A percentile compares a stretch with the other conserved stretches of the same genome.
These are phyloP conservation scores for Neurospora discreta DNA, from an alignment of 495 filamentous ascomycete genomes.

Conservation along the genomic window DNA sequence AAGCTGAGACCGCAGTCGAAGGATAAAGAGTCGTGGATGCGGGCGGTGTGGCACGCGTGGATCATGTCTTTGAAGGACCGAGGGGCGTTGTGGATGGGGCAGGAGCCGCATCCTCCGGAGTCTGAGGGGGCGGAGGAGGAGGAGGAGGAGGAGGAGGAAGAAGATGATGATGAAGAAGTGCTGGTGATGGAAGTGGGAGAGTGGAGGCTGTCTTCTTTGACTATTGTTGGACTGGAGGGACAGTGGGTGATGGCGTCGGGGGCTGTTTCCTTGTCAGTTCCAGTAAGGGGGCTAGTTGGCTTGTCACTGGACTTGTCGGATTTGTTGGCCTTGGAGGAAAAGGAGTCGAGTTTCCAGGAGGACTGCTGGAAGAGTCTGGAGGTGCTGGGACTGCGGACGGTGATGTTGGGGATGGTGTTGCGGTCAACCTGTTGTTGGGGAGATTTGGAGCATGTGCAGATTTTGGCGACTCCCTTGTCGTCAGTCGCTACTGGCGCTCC, in stretches of 20 bases:
- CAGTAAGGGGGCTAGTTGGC: background rate
- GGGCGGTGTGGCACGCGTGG: conserved; percentile 45
- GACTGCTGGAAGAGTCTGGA: conserved; percentile 12
- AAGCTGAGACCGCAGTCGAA: conserved; percentile 52
- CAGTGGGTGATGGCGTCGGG: background rate
- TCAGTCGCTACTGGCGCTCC: background rate
- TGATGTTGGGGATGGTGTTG: conserved; percentile 23
- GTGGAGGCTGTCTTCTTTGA: background rate
- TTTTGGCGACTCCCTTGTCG: background rate
- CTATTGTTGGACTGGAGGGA: background rate
- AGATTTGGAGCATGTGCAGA: background rate
- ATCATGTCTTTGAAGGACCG: conserved; percentile 47
- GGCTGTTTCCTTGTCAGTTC: conserved; percentile 4
- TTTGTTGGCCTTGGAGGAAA: background rate
- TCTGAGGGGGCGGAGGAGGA: background rate
- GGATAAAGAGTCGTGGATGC: conserved; percentile 64
- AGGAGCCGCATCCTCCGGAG: background rate
- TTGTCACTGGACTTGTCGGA: background rate
- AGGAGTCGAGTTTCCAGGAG: background rate
- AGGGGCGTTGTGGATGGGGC: background rate
- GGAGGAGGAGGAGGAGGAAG: background rate
- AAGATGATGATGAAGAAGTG: background rate
- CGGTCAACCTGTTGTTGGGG: background rate
- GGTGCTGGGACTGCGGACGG: conserved; percentile 21
- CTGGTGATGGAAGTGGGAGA: background rate